Base-by-base conservation (phyloP, 2,329 filamentous ascomycete genomes). In the Pseudonectria foliicola region DNA sequence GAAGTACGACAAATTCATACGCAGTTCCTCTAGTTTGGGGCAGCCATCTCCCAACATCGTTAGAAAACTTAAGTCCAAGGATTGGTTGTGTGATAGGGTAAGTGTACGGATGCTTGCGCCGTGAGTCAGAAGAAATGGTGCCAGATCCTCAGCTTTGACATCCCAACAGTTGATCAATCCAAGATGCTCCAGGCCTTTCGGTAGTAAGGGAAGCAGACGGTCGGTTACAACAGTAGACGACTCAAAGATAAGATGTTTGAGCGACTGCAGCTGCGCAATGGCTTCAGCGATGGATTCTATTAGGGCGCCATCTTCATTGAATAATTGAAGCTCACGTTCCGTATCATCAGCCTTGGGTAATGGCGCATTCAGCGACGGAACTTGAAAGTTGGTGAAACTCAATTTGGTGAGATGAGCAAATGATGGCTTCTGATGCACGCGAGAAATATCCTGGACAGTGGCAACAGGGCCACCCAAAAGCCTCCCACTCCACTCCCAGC, bases 131-230 rank as follows among this genome's bases (percentile, higher is more conserved):
- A 95, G 68, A 50, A 83, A 95, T 0, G 60, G 55, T 16, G 68
- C 63, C 14, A 95, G 62, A 39, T 79, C 71, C 4, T 78, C 70
- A 1, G 85, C 82, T 4, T 70, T 77, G 8, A 95, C 61, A 42
- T 84, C 77, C 61, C 81, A 80, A 53, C 88, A 95, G 48, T 92
- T 90, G 45, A 80, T 76, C 12, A 95, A 66, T 44, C 82, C 82
- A 4, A 96, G 67, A 29, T 75, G 74, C 29, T 71, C 63, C 13
- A 96, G 67, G 4, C 66, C 71, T 10, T 63, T 68, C 1, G 89
- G 86, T 6, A 95, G 62, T 4, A 75, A 65, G 2, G 74, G 68
- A n/a, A 95, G 64, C 13, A 93, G 67, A 7, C 68, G 66, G 7
- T 77, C 72, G 50, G 83, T 83, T 38, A 87, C 71, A 24, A 85